These are phyloP conservation scores for Styphnolobium japonicum DNA, from an alignment of 306 rosid species.

Conservation along the genomic window DNA sequence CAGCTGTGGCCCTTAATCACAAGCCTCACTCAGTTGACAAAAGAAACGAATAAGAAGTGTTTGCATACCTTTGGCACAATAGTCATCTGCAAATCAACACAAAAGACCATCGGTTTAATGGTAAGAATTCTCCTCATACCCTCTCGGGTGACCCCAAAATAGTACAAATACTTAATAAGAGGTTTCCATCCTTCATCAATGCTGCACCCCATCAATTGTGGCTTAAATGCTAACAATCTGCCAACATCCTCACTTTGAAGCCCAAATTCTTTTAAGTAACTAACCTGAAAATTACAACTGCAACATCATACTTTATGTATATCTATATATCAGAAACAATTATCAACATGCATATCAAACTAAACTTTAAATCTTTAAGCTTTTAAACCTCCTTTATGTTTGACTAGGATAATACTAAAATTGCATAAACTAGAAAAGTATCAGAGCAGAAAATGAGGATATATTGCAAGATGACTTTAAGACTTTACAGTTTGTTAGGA, in stretches of 20 bases:
- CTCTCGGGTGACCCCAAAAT: slow-evolving; percentile 75
- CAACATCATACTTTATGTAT: slow-evolving; percentile 25
- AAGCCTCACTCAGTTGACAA: slow-evolving; percentile 4
- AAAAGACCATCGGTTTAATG: slow-evolving; percentile 83
- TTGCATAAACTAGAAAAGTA: neutral
- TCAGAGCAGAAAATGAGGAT: neutral
- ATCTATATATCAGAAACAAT: slow-evolving; percentile 5
- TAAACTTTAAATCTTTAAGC: neutral
- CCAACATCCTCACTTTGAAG: slow-evolving; percentile 70
- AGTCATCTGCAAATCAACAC: slow-evolving; percentile 66
- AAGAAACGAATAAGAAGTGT: neutral
- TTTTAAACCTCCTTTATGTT: neutral
- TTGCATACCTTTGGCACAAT: slow-evolving; percentile 82
- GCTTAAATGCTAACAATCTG: slow-evolving; percentile 76
- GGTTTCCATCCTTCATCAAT: slow-evolving; percentile 93
- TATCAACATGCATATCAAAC: slow-evolving; percentile 11
- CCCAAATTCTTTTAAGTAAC: slow-evolving; percentile 88
- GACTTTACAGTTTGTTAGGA: slow-evolving; percentile 8
- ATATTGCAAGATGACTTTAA: neutral
- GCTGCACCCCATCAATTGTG: slow-evolving; percentile 86
- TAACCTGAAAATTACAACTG: slow-evolving; percentile 52
- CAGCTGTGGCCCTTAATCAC: neutral
- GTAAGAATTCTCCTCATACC: slow-evolving; percentile 91
- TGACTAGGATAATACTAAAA: neutral
- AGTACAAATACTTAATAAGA: slow-evolving; percentile 79